Evolutionary conservation across 192 early-diverging fungal species (phyloP), one percentile per base, ranked within the genome.

Genomic region (Phycomyces nitens): DNA sequence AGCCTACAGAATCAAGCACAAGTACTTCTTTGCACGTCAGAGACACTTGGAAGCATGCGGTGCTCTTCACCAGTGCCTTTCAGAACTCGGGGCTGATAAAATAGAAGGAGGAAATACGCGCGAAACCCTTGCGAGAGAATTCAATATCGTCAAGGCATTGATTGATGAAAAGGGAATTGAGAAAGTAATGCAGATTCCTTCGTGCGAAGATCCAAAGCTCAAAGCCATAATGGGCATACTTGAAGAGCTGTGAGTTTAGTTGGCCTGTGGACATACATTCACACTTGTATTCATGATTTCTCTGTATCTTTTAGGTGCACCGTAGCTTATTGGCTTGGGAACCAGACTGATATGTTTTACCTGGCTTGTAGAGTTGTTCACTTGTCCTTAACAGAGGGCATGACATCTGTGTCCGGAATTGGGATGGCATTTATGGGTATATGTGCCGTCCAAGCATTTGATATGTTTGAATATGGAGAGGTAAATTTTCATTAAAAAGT

Each of bases 341-440:
- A 62, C 23, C 71, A 67, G 24, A 43, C 44, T 5, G 49, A 60
- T 11, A 53, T 72, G 65, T 72, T 72, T 53, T 72, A 59, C 16
- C 47, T 67, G 21, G 51, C 60, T 0, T 64, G 53, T 3, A 72
- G 60, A 38, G 40, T 67, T 0, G 60, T 72, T 22, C 60, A 58
- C 41, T 14, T 67, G 0, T 67, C 71, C 5, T 24, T 72, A 8
- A 39, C 53, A 15, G n/a, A 34, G 18, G 71, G 71, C 16, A 62
- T 72, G 26, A 41, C 60, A 11, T 18, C 54, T 0, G 53, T 56
- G 1, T 66, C 71, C 12, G 53, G 71, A 41, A 55, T 72, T 34
- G 71, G 55, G 1, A n/a, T 72, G 20, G 59, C 62, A 7, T 72
- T 56, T 50, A 7, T 72, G 6, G 71, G 71, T 2, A 16, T 67